A percentile compares a stretch with the other conserved stretches of the same genome.
Conservation (phyloP, 108 stramenopile genomes). For the Cyclotella distinguenda region DNA sequence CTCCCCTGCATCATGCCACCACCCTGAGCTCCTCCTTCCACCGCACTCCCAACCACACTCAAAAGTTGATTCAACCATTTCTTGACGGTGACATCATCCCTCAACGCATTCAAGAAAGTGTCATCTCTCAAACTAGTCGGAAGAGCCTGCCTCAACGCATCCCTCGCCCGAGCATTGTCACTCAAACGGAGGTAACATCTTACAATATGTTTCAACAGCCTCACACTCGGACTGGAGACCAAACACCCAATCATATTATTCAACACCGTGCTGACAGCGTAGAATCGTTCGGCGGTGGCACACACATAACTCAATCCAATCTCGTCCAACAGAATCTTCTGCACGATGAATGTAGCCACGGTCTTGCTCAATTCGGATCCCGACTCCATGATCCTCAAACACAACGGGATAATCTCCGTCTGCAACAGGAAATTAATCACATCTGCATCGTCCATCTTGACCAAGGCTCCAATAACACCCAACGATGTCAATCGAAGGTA, state of each 20-base stretch:
- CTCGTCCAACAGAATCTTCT: conserved; percentile 98
- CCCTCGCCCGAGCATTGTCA: conserved; percentile 92
- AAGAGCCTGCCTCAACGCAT: conserved; percentile 93
- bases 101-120: conserved; percentile 77
- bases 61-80: conserved; percentile 89
- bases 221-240: conserved; percentile 83
- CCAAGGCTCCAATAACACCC: conserved; percentile 98
- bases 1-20: conserved; percentile 11
- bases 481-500: conserved; percentile 95
- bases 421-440: conserved; percentile 96
- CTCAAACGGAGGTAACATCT: conserved; percentile 96
- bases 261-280: conserved; percentile 93
- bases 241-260: conserved; percentile 92
- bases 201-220: conserved; percentile 98
- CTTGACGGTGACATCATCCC: conserved; percentile 88
- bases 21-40: conserved; percentile 10
- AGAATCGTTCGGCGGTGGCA: conserved; percentile 98
- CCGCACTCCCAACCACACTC: conserved; percentile 55
- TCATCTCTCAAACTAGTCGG: conserved; percentile 88
- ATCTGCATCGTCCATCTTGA: conserved; percentile 98
- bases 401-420: conserved; percentile 90
- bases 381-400: conserved; percentile 89
- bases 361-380: conserved; percentile 97
- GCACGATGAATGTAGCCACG: conserved; percentile 99
- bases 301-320: conserved; percentile 97